These are phyloP conservation scores for Cordyceps tenuipes DNA, from an alignment of 2,329 filamentous ascomycete species.

Conservation along the genomic window DNA sequence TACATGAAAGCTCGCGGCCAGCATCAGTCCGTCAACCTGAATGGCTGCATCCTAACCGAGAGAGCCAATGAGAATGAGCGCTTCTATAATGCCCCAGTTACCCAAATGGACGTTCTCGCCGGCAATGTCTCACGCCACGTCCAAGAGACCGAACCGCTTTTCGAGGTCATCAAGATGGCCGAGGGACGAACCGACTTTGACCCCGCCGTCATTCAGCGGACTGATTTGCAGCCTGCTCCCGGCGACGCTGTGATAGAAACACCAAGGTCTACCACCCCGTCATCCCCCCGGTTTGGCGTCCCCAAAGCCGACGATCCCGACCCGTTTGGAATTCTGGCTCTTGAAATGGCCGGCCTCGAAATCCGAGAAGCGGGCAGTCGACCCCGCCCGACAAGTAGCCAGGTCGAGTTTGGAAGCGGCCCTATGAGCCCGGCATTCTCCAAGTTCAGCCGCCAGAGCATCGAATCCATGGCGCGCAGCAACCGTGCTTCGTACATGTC, in stretches of 20 bases:
- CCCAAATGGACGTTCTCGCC: conserved; percentile 48
- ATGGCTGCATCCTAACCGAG: conserved; percentile 49
- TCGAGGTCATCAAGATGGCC: conserved; percentile 79
- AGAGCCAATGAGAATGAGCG: conserved; percentile 51
- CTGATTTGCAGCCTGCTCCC: conserved; percentile 61
- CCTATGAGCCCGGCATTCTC: conserved; percentile 64
- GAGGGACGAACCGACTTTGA: conserved; percentile 77
- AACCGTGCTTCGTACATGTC: conserved; percentile 71
- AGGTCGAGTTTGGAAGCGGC: conserved; percentile 73
- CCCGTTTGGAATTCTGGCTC: conserved; percentile 79
- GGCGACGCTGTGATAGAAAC: conserved; percentile 58
- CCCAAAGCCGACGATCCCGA: conserved; percentile 77
- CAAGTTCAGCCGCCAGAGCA: conserved; percentile 55
- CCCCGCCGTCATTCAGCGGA: conserved; percentile 52
- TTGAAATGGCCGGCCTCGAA: conserved; percentile 84
- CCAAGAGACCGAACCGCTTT: conserved; percentile 51
- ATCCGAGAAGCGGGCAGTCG: conserved; percentile 77
- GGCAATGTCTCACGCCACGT: conserved; percentile 47
- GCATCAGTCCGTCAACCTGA: conserved; percentile 44
- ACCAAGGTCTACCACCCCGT: conserved; percentile 28
- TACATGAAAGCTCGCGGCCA: conserved; percentile 53
- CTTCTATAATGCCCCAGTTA: conserved; percentile 43
- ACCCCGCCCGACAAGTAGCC: conserved; percentile 63
- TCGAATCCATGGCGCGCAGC: conserved; percentile 55
- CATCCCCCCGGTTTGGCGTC: conserved; percentile 59